phyloP scores from a whole-genome alignment of 139 green algal genomes.

The Coelastrella sp. region DNA sequence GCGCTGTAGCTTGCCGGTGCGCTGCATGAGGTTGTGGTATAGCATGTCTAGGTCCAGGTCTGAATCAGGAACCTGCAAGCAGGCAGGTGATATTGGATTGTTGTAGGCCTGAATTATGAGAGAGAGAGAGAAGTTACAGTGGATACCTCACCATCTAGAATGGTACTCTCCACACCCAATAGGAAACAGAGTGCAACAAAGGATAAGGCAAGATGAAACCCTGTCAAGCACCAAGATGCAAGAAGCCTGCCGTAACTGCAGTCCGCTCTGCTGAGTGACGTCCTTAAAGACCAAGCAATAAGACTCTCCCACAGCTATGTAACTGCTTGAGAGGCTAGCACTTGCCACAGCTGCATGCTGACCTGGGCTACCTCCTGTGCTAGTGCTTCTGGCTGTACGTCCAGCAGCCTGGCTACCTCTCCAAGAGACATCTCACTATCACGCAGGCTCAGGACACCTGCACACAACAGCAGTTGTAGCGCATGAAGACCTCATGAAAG shows the following conservation, averaged over 20 bases:
- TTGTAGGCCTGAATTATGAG: not conserved
- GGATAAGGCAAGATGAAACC: no score
- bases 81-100: not conserved
- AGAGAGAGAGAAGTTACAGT: no score
- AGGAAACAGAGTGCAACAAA: no score
- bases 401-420: slow-evolving; percentile 43
- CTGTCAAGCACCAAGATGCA: not conserved
- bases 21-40: slow-evolving; percentile 24
- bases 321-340: no score
- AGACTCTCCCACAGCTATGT: no score
- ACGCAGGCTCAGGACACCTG: not conserved
- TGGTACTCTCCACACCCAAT: no score
- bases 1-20: not conserved
- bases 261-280: no score
- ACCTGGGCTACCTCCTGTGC: slow-evolving; percentile 25
- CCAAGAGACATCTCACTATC: not conserved
- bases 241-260: not conserved
- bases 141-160: no score
- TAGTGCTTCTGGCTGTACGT: slow-evolving; percentile 14
- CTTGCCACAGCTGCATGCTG: not conserved
- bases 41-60: slow-evolving; percentile 34
- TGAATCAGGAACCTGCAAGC: slow-evolving; percentile 16
- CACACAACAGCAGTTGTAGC: not conserved
- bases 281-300: no score
- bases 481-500: no score